A percentile compares a stretch with the other conserved stretches of the same genome.
Conservation (phyloP, 352 stramenopile species). For the Phytophthora foliorum region DNA sequence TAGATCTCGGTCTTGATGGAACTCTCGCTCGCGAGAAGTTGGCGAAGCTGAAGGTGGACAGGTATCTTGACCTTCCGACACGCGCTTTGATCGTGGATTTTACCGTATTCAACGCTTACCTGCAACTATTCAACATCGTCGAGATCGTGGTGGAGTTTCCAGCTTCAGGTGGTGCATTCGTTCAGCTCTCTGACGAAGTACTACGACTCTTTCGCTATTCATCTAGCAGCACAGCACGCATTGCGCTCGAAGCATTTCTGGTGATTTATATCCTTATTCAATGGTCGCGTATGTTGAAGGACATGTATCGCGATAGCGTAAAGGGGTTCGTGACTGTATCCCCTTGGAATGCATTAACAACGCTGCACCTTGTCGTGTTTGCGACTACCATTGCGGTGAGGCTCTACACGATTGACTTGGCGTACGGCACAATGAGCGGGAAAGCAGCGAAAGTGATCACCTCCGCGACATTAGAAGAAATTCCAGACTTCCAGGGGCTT, state of each 20-base stretch:
- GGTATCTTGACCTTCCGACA: conserved; percentile 71
- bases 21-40: conserved; percentile 38
- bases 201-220: conserved; percentile 69
- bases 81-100: conserved; percentile 71
- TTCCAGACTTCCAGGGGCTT: conserved; percentile 54
- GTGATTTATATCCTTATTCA: conserved; percentile 52
- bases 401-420: conserved; percentile 61
- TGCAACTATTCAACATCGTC: conserved; percentile 73
- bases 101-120: conserved; percentile 72
- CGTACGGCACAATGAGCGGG: conserved; percentile 66
- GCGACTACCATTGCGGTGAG: conserved; percentile 57
- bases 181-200: conserved; percentile 54
- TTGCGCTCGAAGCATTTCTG: conserved; percentile 66
- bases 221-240: conserved; percentile 38
- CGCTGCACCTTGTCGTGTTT: conserved; percentile 57
- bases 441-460: conserved; percentile 36
- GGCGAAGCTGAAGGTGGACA: conserved; percentile 43
- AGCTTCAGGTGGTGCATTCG: conserved; percentile 60
- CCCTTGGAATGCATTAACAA: conserved; percentile 53
- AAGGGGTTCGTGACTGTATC: conserved; percentile 40
- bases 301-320: conserved; percentile 41
- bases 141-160: conserved; percentile 74
- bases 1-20: conserved; percentile 57
- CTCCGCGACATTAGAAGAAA: conserved; percentile 32
- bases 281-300: conserved; percentile 49